These are phyloP conservation scores for Sporothrix brasiliensis DNA, from an alignment of 2,329 filamentous ascomycete species.

Conservation along the genomic window DNA sequence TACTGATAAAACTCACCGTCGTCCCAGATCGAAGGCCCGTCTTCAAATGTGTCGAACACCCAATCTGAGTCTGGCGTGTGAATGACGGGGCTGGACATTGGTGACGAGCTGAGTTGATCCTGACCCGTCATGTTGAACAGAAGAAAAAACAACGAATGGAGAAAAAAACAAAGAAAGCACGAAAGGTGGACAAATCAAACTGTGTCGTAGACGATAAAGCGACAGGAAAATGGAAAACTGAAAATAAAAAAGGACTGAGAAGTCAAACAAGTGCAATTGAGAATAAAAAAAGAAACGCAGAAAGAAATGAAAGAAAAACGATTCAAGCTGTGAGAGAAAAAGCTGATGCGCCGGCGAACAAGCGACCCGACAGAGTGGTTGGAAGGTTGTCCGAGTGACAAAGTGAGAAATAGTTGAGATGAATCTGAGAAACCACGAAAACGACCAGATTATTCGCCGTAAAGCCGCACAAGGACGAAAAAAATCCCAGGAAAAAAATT, in stretches of 20 bases:
- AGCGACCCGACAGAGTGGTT: not conserved
- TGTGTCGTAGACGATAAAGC: not conserved
- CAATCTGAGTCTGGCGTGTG: slow-evolving; percentile 10
- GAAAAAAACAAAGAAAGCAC: not conserved
- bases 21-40: not conserved
- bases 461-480: not conserved
- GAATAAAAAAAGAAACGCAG: not conserved
- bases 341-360: not conserved
- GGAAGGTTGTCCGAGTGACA: slow-evolving; percentile 13
- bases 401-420: slow-evolving; percentile 13
- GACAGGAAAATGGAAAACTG: not conserved
- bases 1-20: not conserved
- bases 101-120: not conserved
- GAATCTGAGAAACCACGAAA: not conserved
- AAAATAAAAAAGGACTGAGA: not conserved
- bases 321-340: not conserved
- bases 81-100: not conserved
- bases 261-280: not conserved
- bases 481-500: not conserved
- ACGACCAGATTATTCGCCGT: not conserved
- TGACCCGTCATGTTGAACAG: slow-evolving; percentile 8
- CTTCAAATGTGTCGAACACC: not conserved
- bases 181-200: not conserved
- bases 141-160: slow-evolving; percentile 9
- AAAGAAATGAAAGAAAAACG: not conserved